Evolutionary conservation across 2,329 filamentous ascomycete species (phyloP).

Genomic region (Beauveria sp.): DNA sequence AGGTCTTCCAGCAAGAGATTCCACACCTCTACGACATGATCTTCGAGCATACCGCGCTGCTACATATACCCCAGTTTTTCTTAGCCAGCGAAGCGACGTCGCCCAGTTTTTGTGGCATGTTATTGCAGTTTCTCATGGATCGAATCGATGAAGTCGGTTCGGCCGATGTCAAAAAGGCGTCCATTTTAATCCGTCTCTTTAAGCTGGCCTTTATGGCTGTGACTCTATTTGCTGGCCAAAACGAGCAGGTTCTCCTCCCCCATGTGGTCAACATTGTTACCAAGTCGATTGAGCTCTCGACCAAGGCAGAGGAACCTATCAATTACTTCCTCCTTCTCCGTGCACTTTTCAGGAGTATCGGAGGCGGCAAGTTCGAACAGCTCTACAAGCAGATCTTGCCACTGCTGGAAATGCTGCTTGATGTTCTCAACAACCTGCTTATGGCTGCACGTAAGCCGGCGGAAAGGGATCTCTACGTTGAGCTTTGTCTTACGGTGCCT

Average conservation of each 20-base stretch:
- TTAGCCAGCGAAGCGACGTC: constrained; percentile 97
- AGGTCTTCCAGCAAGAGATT: constrained; percentile 97
- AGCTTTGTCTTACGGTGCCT: constrained; percentile 91
- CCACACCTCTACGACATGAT: constrained; percentile 96
- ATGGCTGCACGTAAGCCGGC: constrained; percentile 82
- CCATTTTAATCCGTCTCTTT: constrained; percentile 86
- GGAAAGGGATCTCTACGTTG: constrained; percentile 93
- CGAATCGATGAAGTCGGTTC: constrained; percentile 92
- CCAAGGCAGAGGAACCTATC: constrained; percentile 92
- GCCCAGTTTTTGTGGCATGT: constrained; percentile 95
- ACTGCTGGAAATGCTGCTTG: constrained; percentile 91
- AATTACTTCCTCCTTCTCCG: constrained; percentile 95
- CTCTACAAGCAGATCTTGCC: constrained; percentile 97
- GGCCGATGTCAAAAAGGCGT: constrained; percentile 83
- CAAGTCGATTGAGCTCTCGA: constrained; percentile 92
- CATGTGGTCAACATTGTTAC: constrained; percentile 97
- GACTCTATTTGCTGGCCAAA: constrained; percentile 87
- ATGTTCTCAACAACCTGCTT: constrained; percentile 92
- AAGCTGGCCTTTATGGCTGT: constrained; percentile 99
- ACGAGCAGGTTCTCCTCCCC: constrained; percentile 89
- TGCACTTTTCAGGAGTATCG: constrained; percentile 92
- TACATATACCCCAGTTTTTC: constrained; percentile 97
- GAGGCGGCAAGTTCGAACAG: constrained; percentile 93
- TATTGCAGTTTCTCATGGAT: constrained; percentile 94
- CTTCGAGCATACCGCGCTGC: constrained; percentile 87